Evolutionary conservation across 495 filamentous ascomycete species (phyloP), one percentile per base, ranked within the genome.

Genomic region (Delitschia confertaspora): DNA sequence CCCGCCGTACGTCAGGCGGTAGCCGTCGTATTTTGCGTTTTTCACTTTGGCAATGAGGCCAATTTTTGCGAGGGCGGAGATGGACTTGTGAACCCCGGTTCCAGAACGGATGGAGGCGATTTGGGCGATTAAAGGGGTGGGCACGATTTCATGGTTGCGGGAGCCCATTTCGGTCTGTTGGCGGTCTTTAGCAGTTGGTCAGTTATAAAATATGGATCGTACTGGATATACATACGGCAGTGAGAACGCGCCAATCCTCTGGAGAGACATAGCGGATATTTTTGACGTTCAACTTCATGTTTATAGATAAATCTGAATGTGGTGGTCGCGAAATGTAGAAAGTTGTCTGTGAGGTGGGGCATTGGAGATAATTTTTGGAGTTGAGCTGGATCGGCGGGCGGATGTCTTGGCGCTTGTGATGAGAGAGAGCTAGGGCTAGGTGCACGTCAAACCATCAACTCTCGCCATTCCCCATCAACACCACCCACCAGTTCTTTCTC

Each of bases 1-100:
- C 2, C 91, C 91, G 51, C 91, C 91, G 64, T 96, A 96, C 17
- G 89, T 93, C 17, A 99, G 78, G 33, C 91, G 81, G 69, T 99
- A 99, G 39, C 91, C 91, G 61, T 99, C 91, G 64, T 99, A 96
- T 65, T 85, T 88, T 33, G 88, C 84, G 65, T 96, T 94, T 67
- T 94, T 93, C 49, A 93, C 76, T 52, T 83, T 83, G 11, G 83
- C 88, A 51, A 99, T 93, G 40, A 99, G 68, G 48, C 83, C 85
- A n/a, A 74, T 79, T 62, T 96, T 96, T 48, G 91, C 91, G 27
- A 99, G 75, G 36, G 73, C 80, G 22, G 88, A 91, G 51, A 99
- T 95, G 55, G 76, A 74, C 55, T 75, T 81, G 63, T 88, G 82
- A n/a, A 94, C 86, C 27, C 85, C 83, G 44, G 21, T 54, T 38